A percentile compares a stretch with the other conserved stretches of the same genome.
phyloP scores from a whole-genome alignment of 129 eudicot species.

The Pittosporum tobira region DNA sequence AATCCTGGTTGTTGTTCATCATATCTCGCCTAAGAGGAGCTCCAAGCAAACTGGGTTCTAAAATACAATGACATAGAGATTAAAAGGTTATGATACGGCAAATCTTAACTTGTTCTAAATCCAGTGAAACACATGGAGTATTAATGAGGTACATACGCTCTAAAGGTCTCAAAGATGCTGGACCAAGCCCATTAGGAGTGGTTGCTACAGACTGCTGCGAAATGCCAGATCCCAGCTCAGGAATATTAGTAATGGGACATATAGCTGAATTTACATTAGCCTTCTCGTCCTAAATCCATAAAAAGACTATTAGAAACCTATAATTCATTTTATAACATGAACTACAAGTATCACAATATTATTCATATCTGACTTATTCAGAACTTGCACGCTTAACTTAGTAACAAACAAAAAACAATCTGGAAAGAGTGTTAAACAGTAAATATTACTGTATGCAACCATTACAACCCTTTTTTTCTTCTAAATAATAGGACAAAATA shows the following conservation, averaged over 20 bases:
- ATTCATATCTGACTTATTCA: background rate
- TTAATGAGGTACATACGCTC: constrained; percentile 56
- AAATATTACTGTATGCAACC: background rate
- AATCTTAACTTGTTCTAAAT: background rate
- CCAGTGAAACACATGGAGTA: background rate
- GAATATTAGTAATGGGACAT: constrained; percentile 18
- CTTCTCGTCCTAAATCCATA: constrained; percentile 46
- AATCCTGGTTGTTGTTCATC: constrained; percentile 22
- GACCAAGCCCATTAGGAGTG: constrained; percentile 34
- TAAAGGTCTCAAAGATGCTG: constrained; percentile 44
- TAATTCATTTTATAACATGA: constrained; percentile 3
- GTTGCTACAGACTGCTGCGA: constrained; percentile 34
- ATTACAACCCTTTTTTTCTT: too few relatives aligned
- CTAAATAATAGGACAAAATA: background rate
- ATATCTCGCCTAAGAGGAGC: constrained; percentile 48
- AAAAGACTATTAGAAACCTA: constrained; percentile 2
- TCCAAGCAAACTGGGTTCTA: constrained; percentile 84
- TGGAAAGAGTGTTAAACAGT: background rate
- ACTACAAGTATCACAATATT: background rate
- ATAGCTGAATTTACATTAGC: constrained; percentile 20
- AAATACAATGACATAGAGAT: constrained; percentile 4
- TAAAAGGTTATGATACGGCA: background rate
- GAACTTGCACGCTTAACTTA: background rate
- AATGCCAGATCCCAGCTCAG: constrained; percentile 45
- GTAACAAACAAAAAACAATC: background rate